Percentiles rank a stretch among this genome's conserved stretches.
Conservation (phyloP, 148 eudicot species). For the Cornus florida region DNA sequence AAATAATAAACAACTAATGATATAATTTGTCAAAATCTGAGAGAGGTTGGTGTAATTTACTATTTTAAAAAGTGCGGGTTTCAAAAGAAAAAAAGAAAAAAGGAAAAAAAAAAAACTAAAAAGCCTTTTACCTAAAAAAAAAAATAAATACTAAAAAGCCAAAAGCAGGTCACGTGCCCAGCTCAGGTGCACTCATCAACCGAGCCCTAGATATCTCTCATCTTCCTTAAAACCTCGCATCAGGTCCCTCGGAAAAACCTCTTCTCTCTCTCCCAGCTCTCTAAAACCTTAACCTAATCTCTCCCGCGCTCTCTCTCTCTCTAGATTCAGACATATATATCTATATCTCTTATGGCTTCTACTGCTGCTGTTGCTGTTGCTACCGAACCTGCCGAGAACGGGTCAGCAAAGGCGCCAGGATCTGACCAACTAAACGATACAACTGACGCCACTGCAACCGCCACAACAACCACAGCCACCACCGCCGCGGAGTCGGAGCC, state of each 20-base stretch:
- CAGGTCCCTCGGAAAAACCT: neutral
- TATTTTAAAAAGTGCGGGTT: too few species aligned
- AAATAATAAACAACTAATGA: too few species aligned
- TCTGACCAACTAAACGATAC: neutral
- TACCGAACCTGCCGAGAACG: slow-evolving; percentile 18
- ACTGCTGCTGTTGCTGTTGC: neutral
- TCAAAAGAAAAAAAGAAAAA: too few species aligned
- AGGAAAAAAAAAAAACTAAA: too few species aligned
- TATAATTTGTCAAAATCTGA: too few species aligned
- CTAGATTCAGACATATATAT: neutral
- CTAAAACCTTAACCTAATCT: neutral
- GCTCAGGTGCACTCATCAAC: neutral
- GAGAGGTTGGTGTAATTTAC: too few species aligned
- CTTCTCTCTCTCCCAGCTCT: neutral
- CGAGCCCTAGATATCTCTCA: neutral
- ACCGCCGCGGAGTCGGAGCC: neutral
- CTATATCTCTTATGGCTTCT: slow-evolving; percentile 2
- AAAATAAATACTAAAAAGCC: neutral
- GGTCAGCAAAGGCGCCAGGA: slow-evolving; percentile 15
- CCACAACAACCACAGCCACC: neutral
- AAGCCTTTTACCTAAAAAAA: too few species aligned
- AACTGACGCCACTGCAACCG: neutral
- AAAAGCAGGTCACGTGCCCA: neutral
- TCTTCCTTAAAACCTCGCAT: neutral
- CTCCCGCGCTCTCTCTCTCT: neutral